Percentiles rank a stretch among this genome's conserved stretches.
Conservation (phyloP, 2,329 filamentous ascomycete genomes). For the Colletotrichum gigasporum region DNA sequence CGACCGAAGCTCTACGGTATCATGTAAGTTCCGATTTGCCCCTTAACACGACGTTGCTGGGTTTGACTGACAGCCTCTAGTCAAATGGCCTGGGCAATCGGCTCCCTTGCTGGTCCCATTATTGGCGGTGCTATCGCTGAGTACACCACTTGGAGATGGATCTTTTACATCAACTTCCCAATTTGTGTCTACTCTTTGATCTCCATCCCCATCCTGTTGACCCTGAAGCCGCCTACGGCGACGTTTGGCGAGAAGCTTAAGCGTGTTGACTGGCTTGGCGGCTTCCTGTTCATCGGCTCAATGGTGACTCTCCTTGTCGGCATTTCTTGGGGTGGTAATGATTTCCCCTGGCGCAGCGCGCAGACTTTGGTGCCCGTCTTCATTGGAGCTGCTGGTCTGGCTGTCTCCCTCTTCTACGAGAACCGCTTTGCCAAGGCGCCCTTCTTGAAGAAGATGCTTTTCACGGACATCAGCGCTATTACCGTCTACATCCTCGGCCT, state of each 20-base stretch:
- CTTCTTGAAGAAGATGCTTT: constrained; percentile 43
- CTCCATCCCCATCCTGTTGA: constrained; percentile 51
- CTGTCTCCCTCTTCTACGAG: constrained; percentile 49
- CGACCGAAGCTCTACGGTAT: constrained; percentile 52
- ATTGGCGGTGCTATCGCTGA: constrained; percentile 47
- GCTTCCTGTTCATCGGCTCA: constrained; percentile 53
- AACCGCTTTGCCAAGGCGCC: constrained; percentile 40
- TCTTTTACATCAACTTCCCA: constrained; percentile 59
- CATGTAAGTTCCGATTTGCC: constrained; percentile 38
- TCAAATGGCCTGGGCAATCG: constrained; percentile 49
- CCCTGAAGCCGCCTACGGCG: constrained; percentile 44
- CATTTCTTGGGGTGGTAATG: constrained; percentile 56
- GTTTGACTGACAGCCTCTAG: constrained; percentile 22
- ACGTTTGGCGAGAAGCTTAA: constrained; percentile 44
- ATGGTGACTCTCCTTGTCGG: constrained; percentile 55
- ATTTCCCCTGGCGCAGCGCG: constrained; percentile 51
- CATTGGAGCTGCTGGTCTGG: constrained; percentile 50
- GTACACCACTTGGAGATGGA: constrained; percentile 54
- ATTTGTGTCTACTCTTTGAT: constrained; percentile 51
- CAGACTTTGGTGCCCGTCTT: constrained; percentile 53
- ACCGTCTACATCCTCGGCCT: constrained; percentile 42
- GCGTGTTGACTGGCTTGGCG: constrained; percentile 57
- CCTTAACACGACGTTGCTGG: no score
- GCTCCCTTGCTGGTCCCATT: constrained; percentile 50
- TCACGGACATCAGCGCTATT: constrained; percentile 39